These are phyloP conservation scores for Neonectria hederae DNA, from an alignment of 2,329 filamentous ascomycete species.

Conservation along the genomic window DNA sequence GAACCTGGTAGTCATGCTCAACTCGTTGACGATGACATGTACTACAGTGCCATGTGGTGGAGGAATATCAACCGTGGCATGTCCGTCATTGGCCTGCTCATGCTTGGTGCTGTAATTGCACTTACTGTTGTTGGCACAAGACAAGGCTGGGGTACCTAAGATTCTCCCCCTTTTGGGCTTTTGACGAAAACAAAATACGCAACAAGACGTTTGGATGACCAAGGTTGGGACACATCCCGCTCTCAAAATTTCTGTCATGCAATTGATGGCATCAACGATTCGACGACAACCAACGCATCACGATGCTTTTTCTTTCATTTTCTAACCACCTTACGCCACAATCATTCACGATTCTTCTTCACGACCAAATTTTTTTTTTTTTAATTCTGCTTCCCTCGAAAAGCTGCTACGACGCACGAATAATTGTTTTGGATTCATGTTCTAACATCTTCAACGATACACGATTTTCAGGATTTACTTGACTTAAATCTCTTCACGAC, in stretches of 20 bases:
- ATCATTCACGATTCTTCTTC: conserved; percentile 18
- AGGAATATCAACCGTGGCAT: conserved; percentile 67
- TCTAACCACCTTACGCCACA: neutral
- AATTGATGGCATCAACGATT: conserved; percentile 40
- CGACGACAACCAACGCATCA: conserved; percentile 39
- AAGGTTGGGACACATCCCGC: conserved; percentile 10
- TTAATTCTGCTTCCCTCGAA: conserved; percentile 2
- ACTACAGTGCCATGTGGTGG: conserved; percentile 67
- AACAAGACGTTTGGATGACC: conserved; percentile 32
- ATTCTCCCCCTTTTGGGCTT: conserved; percentile 15
- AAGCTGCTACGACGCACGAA: conserved; percentile 19
- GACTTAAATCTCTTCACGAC: conserved; percentile 29
- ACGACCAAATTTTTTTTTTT: conserved; percentile 12
- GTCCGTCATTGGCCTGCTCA: conserved; percentile 64
- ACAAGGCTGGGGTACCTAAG: conserved; percentile 56
- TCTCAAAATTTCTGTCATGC: conserved; percentile 21
- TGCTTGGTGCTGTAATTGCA: conserved; percentile 61
- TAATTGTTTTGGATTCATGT: conserved; percentile 4
- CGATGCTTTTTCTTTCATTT: conserved; percentile 26
- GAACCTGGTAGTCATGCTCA: conserved; percentile 48
- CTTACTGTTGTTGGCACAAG: conserved; percentile 63
- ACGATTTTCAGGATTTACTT: conserved; percentile 34
- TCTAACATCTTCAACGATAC: conserved; percentile 30
- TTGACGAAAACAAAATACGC: conserved; percentile 25
- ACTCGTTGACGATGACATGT: conserved; percentile 55